Percentiles rank a stretch among this genome's conserved stretches.
Conservation (phyloP, 176 grass and related monocot species). For the Paspalum notatum region DNA sequence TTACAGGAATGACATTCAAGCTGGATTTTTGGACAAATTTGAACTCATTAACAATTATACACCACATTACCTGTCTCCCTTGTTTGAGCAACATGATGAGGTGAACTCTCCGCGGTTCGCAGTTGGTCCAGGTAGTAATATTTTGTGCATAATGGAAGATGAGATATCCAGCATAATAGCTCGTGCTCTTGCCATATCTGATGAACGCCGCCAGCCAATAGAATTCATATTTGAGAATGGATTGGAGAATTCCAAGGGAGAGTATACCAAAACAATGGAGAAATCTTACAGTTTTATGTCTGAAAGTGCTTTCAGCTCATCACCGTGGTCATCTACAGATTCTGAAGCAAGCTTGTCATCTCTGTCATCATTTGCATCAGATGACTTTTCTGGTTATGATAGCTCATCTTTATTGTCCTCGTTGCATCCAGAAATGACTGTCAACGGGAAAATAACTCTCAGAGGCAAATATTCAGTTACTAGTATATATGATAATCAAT, state of each 20-base stretch:
- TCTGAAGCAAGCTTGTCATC: conserved; percentile 51
- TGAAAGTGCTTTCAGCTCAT: conserved; percentile 53
- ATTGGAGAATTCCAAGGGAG: conserved; percentile 36
- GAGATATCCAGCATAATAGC: conserved; percentile 97
- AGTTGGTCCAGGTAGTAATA: conserved; percentile 63
- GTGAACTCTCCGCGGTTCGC: conserved; percentile 50
- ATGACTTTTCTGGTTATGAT: conserved; percentile 66
- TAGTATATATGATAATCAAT: conserved; percentile 66
- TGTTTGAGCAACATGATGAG: conserved; percentile 58
- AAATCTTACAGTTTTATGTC: conserved; percentile 77
- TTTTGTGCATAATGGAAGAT: conserved; percentile 72
- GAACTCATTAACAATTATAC: conserved; percentile 68
- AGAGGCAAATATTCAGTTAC: conserved; percentile 77
- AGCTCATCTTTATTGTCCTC: conserved; percentile 53
- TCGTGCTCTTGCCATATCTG: conserved; percentile 64
- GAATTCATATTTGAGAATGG: conserved; percentile 43
- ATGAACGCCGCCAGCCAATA: conserved; percentile 51
- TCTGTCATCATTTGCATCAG: conserved; percentile 54
- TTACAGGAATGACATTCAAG: conserved; percentile 64
- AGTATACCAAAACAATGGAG: conserved; percentile 51
- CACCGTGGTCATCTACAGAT: conserved; percentile 73
- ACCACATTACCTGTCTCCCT: conserved; percentile 68
- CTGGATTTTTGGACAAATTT: conserved; percentile 61
- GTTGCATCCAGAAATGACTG: conserved; percentile 69
- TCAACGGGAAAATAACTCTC: conserved; percentile 62